Percentiles rank a stretch among this genome's conserved stretches.
phyloP scores from a whole-genome alignment of 2,329 filamentous ascomycete genomes.

The Colletotrichum tofieldiae region DNA sequence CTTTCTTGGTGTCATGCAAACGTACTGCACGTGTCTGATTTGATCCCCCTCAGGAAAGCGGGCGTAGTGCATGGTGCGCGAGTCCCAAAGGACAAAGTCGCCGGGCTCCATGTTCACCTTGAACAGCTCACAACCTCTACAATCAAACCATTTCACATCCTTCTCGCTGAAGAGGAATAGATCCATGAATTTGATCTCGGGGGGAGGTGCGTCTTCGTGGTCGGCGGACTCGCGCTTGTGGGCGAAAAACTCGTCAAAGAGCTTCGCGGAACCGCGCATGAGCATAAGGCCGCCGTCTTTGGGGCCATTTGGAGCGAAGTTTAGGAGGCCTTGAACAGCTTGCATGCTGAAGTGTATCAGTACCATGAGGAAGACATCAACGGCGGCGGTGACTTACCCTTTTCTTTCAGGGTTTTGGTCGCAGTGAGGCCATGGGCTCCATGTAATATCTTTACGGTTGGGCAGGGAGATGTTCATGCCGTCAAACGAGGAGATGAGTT shows the following conservation, averaged over 20 bases:
- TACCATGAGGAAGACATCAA: no score
- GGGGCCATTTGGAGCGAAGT: slow-evolving; percentile 60
- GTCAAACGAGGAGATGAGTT: slow-evolving; percentile 49
- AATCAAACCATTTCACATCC: slow-evolving; percentile 49
- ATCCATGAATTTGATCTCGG: slow-evolving; percentile 55
- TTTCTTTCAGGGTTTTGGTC: slow-evolving; percentile 60
- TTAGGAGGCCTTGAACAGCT: slow-evolving; percentile 60
- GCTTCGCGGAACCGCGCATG: slow-evolving; percentile 58
- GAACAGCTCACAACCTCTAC: slow-evolving; percentile 41
- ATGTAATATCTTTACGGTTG: slow-evolving; percentile 55
- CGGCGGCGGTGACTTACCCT: slow-evolving; percentile 48
- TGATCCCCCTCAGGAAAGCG: slow-evolving; percentile 53
- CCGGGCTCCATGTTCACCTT: slow-evolving; percentile 45
- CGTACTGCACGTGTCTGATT: slow-evolving; percentile 55
- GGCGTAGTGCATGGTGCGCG: slow-evolving; percentile 46
- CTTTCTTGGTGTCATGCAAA: slow-evolving; percentile 54
- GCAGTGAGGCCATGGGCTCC: slow-evolving; percentile 61
- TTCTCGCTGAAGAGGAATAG: slow-evolving; percentile 59
- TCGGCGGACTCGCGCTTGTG: slow-evolving; percentile 50
- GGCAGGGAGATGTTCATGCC: slow-evolving; percentile 61
- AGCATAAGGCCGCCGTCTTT: slow-evolving; percentile 64
- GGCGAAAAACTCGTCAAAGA: slow-evolving; percentile 62
- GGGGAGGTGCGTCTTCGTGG: slow-evolving; percentile 51
- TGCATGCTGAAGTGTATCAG: slow-evolving; percentile 45
- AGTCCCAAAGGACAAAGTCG: slow-evolving; percentile 56